phyloP scores from a whole-genome alignment of 257 asterid species.

The Solanum ahanhuiri region DNA sequence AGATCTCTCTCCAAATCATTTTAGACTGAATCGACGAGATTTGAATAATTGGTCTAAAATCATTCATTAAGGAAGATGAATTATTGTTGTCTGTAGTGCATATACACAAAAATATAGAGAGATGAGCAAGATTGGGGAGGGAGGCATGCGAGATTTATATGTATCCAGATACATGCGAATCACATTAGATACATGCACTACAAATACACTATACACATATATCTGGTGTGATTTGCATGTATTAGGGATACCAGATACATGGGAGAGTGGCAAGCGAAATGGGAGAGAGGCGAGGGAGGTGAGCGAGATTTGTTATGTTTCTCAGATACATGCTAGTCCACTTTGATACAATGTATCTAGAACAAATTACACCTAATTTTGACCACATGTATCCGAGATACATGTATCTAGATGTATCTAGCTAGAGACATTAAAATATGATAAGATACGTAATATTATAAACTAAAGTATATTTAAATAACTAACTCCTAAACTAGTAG shows the following conservation, averaged over 20 bases:
- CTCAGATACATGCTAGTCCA: not conserved
- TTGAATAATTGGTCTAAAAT: not conserved
- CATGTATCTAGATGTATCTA: too few species aligned
- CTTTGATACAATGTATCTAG: not conserved
- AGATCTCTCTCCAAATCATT: not conserved
- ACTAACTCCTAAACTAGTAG: not conserved
- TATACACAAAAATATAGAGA: not conserved
- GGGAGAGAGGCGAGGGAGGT: too few species aligned
- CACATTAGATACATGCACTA: not conserved
- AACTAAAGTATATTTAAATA: too few species aligned
- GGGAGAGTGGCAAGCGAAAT: too few species aligned
- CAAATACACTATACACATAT: too few species aligned
- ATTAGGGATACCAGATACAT: too few species aligned
- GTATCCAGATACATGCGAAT: not conserved
- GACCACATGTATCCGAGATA: too few species aligned
- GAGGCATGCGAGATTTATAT: not conserved
- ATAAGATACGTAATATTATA: too few species aligned
- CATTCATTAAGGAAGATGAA: not conserved
- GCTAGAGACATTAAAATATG: too few species aligned
- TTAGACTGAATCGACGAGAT: not conserved
- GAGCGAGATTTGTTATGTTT: not conserved
- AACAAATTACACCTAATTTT: not conserved
- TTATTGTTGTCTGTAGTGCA: not conserved
- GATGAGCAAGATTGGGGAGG: not conserved
- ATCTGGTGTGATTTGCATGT: too few species aligned